Percentiles rank a stretch among this genome's conserved stretches.
Evolutionary conservation across 164 flowering plant genomes (phyloP).

Genomic region (Chloranthus sessilifolius): DNA sequence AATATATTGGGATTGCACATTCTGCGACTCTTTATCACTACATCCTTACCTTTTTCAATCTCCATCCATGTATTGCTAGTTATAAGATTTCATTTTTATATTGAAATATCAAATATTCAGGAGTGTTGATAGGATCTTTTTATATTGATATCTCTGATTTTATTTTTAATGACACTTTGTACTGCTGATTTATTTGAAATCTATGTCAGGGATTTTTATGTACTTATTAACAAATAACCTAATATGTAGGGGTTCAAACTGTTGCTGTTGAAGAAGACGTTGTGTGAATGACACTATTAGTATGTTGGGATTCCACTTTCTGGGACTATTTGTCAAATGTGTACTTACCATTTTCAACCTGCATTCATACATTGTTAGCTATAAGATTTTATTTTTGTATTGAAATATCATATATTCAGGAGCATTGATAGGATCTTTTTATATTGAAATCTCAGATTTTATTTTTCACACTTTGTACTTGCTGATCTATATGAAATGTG

Average conservation of each 20-base stretch:
- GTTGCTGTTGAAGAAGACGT: conserved; percentile 14
- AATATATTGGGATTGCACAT: no score
- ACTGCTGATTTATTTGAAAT: neutral
- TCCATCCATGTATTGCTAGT: neutral
- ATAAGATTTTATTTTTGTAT: neutral
- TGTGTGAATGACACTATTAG: no score
- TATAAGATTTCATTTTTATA: neutral
- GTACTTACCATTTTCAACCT: no score
- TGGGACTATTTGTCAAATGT: no score
- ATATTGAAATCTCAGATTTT: neutral
- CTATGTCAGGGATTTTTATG: neutral
- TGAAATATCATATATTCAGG: neutral
- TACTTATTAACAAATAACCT: neutral
- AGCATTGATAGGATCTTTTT: neutral
- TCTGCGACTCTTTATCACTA: no score
- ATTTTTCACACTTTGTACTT: neutral
- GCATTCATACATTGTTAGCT: neutral
- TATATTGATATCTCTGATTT: neutral
- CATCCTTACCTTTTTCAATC: no score
- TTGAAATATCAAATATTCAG: neutral
- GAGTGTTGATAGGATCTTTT: neutral
- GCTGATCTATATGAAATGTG: neutral
- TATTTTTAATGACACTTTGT: neutral
- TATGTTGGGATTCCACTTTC: no score
- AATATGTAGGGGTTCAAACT: neutral